Conservation (phyloP, 2,329 filamentous ascomycete species). For the Phialophora macrospora region DNA sequence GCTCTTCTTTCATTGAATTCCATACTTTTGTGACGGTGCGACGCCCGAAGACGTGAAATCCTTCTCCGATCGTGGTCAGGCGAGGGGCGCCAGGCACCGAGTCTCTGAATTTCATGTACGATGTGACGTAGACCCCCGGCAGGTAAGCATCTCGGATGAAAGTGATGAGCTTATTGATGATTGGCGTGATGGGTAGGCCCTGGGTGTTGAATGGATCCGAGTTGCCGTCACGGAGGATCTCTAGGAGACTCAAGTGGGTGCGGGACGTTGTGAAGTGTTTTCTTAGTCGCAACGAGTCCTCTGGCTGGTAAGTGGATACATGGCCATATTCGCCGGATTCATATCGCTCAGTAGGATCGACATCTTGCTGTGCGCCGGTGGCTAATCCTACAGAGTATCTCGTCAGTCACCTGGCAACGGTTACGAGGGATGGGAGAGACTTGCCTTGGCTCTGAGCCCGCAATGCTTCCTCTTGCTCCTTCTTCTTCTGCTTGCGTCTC, state of each 20-base stretch:
- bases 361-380: background rate
- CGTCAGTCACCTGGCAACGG: background rate
- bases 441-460: background rate
- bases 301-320: background rate
- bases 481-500: constrained; percentile 6
- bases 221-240: constrained; percentile 18
- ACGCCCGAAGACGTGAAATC: constrained; percentile 21
- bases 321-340: background rate
- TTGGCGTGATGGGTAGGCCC: constrained; percentile 16
- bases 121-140: constrained; percentile 25
- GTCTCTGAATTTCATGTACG: constrained; percentile 18
- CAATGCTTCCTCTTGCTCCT: background rate
- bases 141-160: constrained; percentile 26
- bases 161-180: constrained; percentile 21
- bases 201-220: constrained; percentile 23
- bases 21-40: constrained; percentile 18
- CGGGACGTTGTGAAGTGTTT: no score
- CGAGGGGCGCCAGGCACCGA: constrained; percentile 3
- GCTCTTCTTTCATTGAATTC: constrained; percentile 28
- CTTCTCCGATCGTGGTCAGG: constrained; percentile 21
- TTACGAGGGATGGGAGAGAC: background rate
- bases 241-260: background rate
- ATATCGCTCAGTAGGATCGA: background rate
- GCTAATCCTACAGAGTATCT: background rate
- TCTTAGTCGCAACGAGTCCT: background rate